Evolutionary conservation across 805 yeast species (phyloP), one percentile per base, ranked within the genome.

Genomic region (Maudiozyma barnettii): DNA sequence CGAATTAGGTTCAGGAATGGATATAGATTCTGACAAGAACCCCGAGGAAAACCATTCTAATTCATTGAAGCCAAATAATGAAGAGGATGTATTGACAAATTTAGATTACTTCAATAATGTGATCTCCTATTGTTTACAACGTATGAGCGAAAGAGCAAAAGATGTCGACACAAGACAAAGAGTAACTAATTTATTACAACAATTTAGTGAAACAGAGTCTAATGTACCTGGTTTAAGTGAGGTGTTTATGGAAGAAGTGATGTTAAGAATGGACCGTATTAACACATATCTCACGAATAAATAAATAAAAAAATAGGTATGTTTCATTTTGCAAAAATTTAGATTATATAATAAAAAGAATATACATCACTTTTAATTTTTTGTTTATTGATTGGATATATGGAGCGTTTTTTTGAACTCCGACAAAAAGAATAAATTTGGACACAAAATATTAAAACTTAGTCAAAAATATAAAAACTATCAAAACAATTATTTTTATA

Each of bases 231-330:
- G 93, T 0, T 68, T 84, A 40, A 66, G 79, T 43, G 81, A 77
- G 48, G 87, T 86, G 0, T 70, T 84, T 8, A 66, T 81, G 8
- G 87, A 84, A 60, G 91, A 84, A 58, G 64, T 82, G 12, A 67
- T 70, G 61, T 51, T 66, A 38, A 59, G 73, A 26, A 58, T 72
- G 61, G 63, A 57, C 23, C 47, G 54, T 39, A 58, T 59, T 23
- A 57, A 58, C 42, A 47, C 55, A 19, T 58, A 51, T 52, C 43
- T 56, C 43, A 41, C 23, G 33, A 29, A 45, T 38, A 44, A 45
- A 35, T 31, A 36, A 18, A 20, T 5, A 20, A 20, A n/a, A 12
- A 7, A 35, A n/a, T 16, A 10, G 35, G 35, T n/a, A n/a, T 26
- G 30, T 26, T 3, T 26, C 10, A 26, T 26, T 26, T 26, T 26